Evolutionary conservation across 345 rosid genomes (phyloP).

Genomic region (Aquilaria yunnanensis): DNA sequence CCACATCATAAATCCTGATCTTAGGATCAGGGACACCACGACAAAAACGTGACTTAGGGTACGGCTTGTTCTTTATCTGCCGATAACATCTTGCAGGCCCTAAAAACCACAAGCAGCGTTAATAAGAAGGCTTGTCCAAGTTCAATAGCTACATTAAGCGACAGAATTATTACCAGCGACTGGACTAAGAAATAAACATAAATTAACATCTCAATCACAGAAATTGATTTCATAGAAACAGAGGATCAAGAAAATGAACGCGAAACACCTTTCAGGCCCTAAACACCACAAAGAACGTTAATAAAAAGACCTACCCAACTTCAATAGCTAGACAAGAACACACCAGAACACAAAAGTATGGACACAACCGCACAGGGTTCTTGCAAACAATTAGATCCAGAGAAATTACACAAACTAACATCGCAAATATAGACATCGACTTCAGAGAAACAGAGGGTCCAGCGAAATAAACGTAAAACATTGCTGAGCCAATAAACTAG

Average conservation of each 20-base stretch:
- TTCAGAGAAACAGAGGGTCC: not conserved
- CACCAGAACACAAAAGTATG: no score
- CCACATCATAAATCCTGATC: conserved; percentile 77
- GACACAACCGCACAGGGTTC: no score
- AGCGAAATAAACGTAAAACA: not conserved
- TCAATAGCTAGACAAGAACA: no score
- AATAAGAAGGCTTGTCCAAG: not conserved
- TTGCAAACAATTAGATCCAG: no score
- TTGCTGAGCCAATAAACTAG: not conserved
- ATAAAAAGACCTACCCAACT: not conserved
- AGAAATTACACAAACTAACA: no score
- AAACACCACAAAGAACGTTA: not conserved
- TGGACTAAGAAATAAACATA: not conserved
- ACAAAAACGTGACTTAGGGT: conserved; percentile 59
- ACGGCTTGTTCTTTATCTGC: conserved; percentile 72
- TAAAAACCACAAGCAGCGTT: conserved; percentile 7
- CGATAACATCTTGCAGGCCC: conserved; percentile 65
- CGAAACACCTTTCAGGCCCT: not conserved
- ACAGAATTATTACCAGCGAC: not conserved
- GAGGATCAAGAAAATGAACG: not conserved
- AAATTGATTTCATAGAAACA: not conserved
- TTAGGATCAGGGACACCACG: conserved; percentile 80
- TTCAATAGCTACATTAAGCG: not conserved
- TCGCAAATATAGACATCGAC: not conserved
- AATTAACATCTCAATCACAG: no score